Conservation (phyloP, 345 rosid genomes). For the Salix koriyanagi region DNA sequence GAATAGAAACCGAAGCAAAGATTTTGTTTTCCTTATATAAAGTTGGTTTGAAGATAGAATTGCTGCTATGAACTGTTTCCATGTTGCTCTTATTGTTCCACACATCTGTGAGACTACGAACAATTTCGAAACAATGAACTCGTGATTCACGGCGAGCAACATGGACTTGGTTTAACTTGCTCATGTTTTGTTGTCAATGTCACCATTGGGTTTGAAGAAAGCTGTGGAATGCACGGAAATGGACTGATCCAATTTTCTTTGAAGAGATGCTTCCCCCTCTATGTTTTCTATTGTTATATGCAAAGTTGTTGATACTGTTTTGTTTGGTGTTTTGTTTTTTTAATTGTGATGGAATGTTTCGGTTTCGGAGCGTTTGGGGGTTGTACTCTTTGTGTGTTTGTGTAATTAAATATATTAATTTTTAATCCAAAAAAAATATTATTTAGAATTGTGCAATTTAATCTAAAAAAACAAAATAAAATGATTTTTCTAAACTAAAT, state of each 20-base stretch:
- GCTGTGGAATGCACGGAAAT: neutral
- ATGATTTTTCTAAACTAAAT: too few relatives aligned
- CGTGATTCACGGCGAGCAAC: neutral
- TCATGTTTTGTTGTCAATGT: neutral
- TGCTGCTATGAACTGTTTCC: conserved; percentile 9
- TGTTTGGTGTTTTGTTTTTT: too few relatives aligned
- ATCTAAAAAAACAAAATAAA: too few relatives aligned
- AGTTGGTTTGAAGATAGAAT: conserved; percentile 25
- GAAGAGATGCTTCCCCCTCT: neutral
- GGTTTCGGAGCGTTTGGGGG: too few relatives aligned
- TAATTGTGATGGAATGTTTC: too few relatives aligned
- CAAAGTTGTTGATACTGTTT: too few relatives aligned
- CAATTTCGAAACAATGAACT: neutral
- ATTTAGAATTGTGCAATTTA: too few relatives aligned
- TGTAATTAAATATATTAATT: too few relatives aligned
- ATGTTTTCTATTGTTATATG: neutral
- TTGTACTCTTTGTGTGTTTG: too few relatives aligned
- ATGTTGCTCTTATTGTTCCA: neutral
- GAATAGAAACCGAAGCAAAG: conserved; percentile 26
- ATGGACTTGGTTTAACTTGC: neutral
- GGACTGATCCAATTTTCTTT: neutral
- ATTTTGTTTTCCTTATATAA: conserved; percentile 13
- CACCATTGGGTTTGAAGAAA: neutral
- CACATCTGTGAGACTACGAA: neutral
- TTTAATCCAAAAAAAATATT: too few relatives aligned